phyloP scores from a whole-genome alignment of 2,329 filamentous ascomycete species.

The Hypoxylon sp. region DNA sequence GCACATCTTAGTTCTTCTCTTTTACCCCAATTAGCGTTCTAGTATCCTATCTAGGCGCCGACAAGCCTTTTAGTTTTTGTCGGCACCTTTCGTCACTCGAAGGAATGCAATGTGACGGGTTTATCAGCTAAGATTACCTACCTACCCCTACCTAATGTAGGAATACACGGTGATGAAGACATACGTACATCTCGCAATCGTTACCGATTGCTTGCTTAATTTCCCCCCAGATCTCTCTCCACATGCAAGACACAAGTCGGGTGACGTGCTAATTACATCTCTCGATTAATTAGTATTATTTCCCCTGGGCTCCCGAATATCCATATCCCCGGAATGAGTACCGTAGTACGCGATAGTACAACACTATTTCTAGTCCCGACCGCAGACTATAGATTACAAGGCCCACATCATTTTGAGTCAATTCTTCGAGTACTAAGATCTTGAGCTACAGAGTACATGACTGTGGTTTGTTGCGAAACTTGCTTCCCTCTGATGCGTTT shows the following conservation, averaged over 20 bases:
- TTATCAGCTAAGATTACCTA: conserved; percentile 14
- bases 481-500: conserved; percentile 47
- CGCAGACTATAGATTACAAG: conserved; percentile 12
- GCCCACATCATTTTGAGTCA: conserved; percentile 16
- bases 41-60: conserved; percentile 39
- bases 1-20: conserved; percentile 35
- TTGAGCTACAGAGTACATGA: conserved; percentile 9
- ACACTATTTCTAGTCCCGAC: not conserved
- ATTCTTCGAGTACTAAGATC: conserved; percentile 12
- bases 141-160: not conserved
- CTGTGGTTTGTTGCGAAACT: conserved; percentile 46
- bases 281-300: conserved; percentile 8
- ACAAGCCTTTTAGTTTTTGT: conserved; percentile 33
- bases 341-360: not conserved
- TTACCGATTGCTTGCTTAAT: conserved; percentile 22
- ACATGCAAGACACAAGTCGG: conserved; percentile 26
- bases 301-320: conserved; percentile 16
- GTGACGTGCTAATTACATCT: conserved; percentile 14
- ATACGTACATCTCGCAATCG: conserved; percentile 5
- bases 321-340: conserved; percentile 18
- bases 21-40: conserved; percentile 38
- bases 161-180: not conserved
- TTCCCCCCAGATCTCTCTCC: conserved; percentile 26
- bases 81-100: conserved; percentile 38
- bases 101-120: conserved; percentile 42